Evolutionary conservation across 2,329 filamentous ascomycete species (phyloP).

Genomic region (Aureobasidium sp.): DNA sequence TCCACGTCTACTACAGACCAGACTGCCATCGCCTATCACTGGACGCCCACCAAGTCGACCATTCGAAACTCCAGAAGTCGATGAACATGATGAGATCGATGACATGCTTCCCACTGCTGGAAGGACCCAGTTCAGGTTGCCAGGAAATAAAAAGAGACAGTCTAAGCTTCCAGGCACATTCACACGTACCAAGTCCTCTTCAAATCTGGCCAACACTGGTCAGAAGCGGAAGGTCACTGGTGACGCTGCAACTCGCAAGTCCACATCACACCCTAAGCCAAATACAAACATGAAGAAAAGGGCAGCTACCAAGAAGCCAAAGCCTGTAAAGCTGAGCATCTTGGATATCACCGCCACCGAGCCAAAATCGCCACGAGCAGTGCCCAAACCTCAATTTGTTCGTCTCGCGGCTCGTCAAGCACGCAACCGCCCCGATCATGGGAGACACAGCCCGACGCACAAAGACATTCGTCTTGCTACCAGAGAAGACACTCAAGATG

Average conservation of each 20-base stretch:
- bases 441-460: conserved; percentile 41
- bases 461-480: conserved; percentile 47
- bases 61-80: conserved; percentile 25
- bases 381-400: conserved; percentile 44
- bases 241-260: background rate
- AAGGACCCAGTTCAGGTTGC: conserved; percentile 13
- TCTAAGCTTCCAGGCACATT: conserved; percentile 30
- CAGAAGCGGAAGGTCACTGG: background rate
- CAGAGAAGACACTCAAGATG: conserved; percentile 46
- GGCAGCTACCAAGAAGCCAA: conserved; percentile 11
- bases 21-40: background rate
- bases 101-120: conserved; percentile 26
- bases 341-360: conserved; percentile 35
- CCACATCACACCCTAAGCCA: background rate
- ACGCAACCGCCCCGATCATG: conserved; percentile 38
- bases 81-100: conserved; percentile 38
- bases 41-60: background rate
- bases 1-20: conserved; percentile 7
- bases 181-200: background rate
- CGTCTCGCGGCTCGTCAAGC: conserved; percentile 46
- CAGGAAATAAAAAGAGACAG: conserved; percentile 25
- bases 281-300: conserved; percentile 4
- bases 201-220: background rate
- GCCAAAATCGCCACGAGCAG: conserved; percentile 21
- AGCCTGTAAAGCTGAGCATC: conserved; percentile 34